A percentile compares a stretch with the other conserved stretches of the same genome.
Conservation (phyloP, 73 alveolate species). For the Paramecium tetraurelia region DNA sequence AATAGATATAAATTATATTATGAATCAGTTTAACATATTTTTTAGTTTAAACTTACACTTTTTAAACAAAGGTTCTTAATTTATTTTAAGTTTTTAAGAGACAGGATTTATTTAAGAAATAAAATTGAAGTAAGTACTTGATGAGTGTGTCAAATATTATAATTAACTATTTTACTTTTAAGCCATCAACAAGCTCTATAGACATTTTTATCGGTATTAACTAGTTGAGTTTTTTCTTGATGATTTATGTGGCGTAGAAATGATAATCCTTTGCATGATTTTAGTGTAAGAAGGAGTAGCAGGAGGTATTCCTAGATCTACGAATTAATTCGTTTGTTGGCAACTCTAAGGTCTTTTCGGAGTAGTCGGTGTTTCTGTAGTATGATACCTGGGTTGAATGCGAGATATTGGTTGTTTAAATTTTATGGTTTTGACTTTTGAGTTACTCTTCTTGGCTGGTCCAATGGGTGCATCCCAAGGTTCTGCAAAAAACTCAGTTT, state of each 20-base stretch:
- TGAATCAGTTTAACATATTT: background rate
- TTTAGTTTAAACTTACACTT: background rate
- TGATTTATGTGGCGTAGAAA: background rate
- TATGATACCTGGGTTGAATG: background rate
- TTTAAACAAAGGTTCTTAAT: background rate
- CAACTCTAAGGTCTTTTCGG: background rate
- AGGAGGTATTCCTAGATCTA: background rate
- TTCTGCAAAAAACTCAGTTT: background rate
- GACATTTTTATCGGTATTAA: slow-evolving; percentile 2
- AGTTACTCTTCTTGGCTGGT: background rate
- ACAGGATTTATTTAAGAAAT: background rate
- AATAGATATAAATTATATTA: background rate
- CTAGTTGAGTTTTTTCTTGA: slow-evolving; percentile 25
- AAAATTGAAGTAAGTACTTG: background rate
- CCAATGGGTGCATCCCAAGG: slow-evolving; percentile 18
- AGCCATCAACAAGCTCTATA: background rate
- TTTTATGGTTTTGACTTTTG: background rate
- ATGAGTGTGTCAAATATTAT: background rate
- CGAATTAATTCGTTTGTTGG: background rate
- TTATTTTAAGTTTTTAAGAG: background rate
- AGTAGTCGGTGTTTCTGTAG: background rate
- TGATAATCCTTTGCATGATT: background rate
- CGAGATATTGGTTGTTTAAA: background rate
- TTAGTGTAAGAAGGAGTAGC: background rate
- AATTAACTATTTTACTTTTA: background rate